These are phyloP conservation scores for Aspergillus sp. DNA, from an alignment of 2,329 filamentous ascomycete species.

Conservation along the genomic window DNA sequence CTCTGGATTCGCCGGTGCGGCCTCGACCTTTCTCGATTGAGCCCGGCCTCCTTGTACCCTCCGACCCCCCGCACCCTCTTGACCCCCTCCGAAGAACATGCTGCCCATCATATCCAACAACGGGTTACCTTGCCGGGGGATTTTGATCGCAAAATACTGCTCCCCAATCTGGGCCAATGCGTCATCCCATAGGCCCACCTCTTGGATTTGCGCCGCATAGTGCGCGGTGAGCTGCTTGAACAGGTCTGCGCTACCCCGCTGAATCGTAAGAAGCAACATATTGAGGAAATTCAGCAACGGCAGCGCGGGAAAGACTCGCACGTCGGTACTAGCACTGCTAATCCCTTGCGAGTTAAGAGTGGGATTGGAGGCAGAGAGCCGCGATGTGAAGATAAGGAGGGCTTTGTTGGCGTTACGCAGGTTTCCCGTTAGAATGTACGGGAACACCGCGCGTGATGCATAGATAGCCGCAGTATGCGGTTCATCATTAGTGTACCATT, in stretches of 20 bases:
- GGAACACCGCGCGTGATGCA: constrained; percentile 80
- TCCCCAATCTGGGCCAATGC: constrained; percentile 84
- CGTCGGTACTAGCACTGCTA: constrained; percentile 68
- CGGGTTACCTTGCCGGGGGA: constrained; percentile 85
- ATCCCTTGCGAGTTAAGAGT: constrained; percentile 77
- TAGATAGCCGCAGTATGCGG: constrained; percentile 85
- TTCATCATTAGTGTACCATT: constrained; percentile 89
- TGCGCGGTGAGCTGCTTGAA: constrained; percentile 80
- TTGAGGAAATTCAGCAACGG: constrained; percentile 95
- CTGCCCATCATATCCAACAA: constrained; percentile 98
- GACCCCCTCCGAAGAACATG: constrained; percentile 77
- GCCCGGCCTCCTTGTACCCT: constrained; percentile 26
- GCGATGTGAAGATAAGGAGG: constrained; percentile 71
- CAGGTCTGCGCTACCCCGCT: constrained; percentile 73
- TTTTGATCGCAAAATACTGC: constrained; percentile 93
- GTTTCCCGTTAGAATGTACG: constrained; percentile 88
- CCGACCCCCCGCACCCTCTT: constrained; percentile 41
- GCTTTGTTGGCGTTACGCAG: constrained; percentile 83
- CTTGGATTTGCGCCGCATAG: constrained; percentile 75
- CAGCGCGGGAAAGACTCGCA: constrained; percentile 82
- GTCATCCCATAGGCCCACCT: constrained; percentile 76
- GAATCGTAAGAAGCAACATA: constrained; percentile 77
- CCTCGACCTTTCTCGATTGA: constrained; percentile 48
- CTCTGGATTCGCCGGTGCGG: constrained; percentile 45
- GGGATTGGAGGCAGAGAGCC: constrained; percentile 57